Evolutionary conservation across 2,329 filamentous ascomycete species (phyloP).

Genomic region (Beauveria scarabaeidicola): DNA sequence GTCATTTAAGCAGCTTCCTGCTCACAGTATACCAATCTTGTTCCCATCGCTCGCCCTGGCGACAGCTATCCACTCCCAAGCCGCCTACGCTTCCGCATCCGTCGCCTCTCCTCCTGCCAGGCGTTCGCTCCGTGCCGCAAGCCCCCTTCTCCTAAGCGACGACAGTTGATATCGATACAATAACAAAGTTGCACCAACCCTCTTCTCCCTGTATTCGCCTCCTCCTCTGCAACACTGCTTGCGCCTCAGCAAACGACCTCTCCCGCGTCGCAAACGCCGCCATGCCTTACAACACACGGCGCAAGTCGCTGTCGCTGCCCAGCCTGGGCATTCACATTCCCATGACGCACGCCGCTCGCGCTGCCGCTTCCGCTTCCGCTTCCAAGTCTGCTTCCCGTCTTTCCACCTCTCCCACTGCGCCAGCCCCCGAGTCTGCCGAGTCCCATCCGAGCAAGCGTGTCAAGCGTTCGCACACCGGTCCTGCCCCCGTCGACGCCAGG

Average conservation of each 20-base stretch:
- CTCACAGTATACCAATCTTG: neutral
- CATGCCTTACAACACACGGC: constrained; percentile 95
- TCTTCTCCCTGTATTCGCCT: neutral
- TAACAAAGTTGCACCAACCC: constrained; percentile 1
- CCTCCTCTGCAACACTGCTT: neutral
- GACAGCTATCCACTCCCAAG: neutral
- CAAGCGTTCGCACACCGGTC: constrained; percentile 65
- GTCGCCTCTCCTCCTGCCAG: neutral
- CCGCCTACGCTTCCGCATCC: constrained; percentile 5
- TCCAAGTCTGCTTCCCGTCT: constrained; percentile 18
- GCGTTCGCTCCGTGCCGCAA: neutral
- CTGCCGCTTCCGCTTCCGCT: constrained; percentile 36
- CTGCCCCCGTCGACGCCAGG: constrained; percentile 53
- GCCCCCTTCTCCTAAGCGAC: neutral
- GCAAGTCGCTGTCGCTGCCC: constrained; percentile 88
- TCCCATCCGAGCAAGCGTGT: constrained; percentile 53
- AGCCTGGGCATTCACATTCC: constrained; percentile 88
- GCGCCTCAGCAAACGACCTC: neutral
- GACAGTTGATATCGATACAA: constrained; percentile 10
- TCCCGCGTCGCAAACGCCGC: constrained; percentile 4
- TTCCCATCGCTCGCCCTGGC: neutral
- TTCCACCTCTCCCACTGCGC: constrained; percentile 12
- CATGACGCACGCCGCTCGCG: constrained; percentile 53
- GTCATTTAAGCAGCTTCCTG: neutral
- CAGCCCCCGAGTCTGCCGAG: constrained; percentile 23